A percentile compares a stretch with the other conserved stretches of the same genome.
Evolutionary conservation across 352 stramenopile genomes (phyloP).

Genomic region (Pythium periplocum): DNA sequence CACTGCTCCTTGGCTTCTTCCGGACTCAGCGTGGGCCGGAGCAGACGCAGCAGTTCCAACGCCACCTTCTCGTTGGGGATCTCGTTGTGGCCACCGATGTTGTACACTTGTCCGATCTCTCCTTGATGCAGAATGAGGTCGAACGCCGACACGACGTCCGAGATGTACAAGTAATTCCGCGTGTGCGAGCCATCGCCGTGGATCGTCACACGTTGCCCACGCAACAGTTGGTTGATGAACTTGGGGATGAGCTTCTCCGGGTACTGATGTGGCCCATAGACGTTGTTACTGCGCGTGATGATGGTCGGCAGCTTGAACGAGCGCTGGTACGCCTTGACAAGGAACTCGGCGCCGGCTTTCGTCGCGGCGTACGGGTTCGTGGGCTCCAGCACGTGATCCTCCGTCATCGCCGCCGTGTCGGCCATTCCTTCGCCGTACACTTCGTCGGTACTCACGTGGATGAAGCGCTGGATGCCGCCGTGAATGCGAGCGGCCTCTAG

Average conservation of each 20-base stretch:
- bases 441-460: conserved; percentile 98
- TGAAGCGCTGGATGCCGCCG: conserved; percentile 89
- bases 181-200: conserved; percentile 95
- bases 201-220: conserved; percentile 88
- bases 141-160: conserved; percentile 95
- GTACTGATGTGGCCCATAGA: conserved; percentile 98
- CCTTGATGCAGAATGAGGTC: conserved; percentile 95
- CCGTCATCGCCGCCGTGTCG: conserved; percentile 90
- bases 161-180: conserved; percentile 97
- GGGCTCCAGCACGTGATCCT: conserved; percentile 93
- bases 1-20: conserved; percentile 46
- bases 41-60: conserved; percentile 76
- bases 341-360: conserved; percentile 97
- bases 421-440: conserved; percentile 95
- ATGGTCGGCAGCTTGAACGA: conserved; percentile 95
- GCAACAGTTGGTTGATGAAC: conserved; percentile 96
- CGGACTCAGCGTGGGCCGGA: conserved; percentile 33
- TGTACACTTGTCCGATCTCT: conserved; percentile 92
- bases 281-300: conserved; percentile 99
- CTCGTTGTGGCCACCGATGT: conserved; percentile 90
- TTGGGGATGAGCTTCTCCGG: conserved; percentile 99
- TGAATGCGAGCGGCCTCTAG: conserved; percentile 93
- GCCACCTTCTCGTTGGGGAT: conserved; percentile 79
- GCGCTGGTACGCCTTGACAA: conserved; percentile 92
- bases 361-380: conserved; percentile 98